Evolutionary conservation across 106 monocot species (phyloP), one percentile per base, ranked within the genome.

Genomic region (Ottelia alismoides): DNA sequence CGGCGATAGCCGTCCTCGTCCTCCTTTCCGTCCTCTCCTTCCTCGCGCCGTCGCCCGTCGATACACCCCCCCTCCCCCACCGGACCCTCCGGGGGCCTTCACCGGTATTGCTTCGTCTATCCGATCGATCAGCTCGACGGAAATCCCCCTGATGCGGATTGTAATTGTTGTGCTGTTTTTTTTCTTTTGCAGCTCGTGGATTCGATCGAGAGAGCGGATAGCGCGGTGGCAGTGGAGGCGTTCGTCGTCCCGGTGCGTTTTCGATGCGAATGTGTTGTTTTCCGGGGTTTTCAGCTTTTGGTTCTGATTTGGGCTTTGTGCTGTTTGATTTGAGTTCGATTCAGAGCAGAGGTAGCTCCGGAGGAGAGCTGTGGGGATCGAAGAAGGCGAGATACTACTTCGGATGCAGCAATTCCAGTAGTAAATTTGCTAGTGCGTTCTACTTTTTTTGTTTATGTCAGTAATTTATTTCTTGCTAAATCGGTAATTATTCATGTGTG

Each of bases 351-450:
- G 75, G 58, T 46, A 72, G 45, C 28, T 28, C 54, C 12, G 58
- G 45, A 47, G 23, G 50, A 21, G 84, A 72, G 52, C 66, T 88
- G 0, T 94, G 93, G 93, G 57, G 61, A 22, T 87, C 93, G 20
- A 81, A 76, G 75, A 19, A 67, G 17, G 52, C 88, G 25, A 59
- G 57, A 45, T 47, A 75, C 49, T 88, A 67, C 62, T 73, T 70
- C 47, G 93, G 93, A 49, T 94, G 93, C 63, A 76, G 87, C 66
- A 87, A 88, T 60, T 64, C 84, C 27, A 81, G 75, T 26, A 67
- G 40, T 24, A 81, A 75, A 24, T 88, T 88, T 71, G 55, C 67
- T 55, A 83, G 93, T 93, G 43, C 29, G 65, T 68, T n/a, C n/a
- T n/a, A n/a, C n/a, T n/a, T n/a, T n/a, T n/a, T n/a, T n/a, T n/a